These are phyloP conservation scores for Fusarium piperis DNA, from an alignment of 2,329 filamentous ascomycete genomes.

Conservation along the genomic window DNA sequence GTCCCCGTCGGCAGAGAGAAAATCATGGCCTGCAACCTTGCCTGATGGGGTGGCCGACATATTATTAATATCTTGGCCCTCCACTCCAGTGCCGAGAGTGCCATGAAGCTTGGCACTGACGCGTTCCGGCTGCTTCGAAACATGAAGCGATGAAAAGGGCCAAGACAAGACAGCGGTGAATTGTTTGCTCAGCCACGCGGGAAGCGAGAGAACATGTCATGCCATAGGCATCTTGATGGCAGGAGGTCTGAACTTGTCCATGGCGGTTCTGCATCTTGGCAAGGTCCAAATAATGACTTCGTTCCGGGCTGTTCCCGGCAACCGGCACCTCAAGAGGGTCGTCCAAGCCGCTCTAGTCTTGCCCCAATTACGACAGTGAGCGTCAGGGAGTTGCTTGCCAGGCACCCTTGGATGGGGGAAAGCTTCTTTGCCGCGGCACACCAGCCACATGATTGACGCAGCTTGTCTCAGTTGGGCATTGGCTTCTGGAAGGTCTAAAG, in stretches of 20 bases:
- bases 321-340: constrained; percentile 27
- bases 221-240: neutral
- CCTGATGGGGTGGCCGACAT: constrained; percentile 13
- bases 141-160: constrained; percentile 14
- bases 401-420: neutral
- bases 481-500: constrained; percentile 1
- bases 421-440: constrained; percentile 5
- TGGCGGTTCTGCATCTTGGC: neutral
- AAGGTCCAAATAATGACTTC: neutral
- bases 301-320: constrained; percentile 23
- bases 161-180: neutral
- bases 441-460: constrained; percentile 13
- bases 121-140: constrained; percentile 24
- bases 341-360: constrained; percentile 2
- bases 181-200: constrained; percentile 1
- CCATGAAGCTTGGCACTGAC: constrained; percentile 40
- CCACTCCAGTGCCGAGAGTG: constrained; percentile 34
- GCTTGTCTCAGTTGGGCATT: neutral
- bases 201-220: neutral
- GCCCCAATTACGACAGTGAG: constrained; percentile 25
- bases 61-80: constrained; percentile 32
- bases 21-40: neutral
- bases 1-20: neutral
- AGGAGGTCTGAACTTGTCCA: neutral
- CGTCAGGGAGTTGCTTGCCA: constrained; percentile 29